Percentiles rank a stretch among this genome's conserved stretches.
Conservation (phyloP, 352 stramenopile genomes). For the Phytophthora ohioensis region DNA sequence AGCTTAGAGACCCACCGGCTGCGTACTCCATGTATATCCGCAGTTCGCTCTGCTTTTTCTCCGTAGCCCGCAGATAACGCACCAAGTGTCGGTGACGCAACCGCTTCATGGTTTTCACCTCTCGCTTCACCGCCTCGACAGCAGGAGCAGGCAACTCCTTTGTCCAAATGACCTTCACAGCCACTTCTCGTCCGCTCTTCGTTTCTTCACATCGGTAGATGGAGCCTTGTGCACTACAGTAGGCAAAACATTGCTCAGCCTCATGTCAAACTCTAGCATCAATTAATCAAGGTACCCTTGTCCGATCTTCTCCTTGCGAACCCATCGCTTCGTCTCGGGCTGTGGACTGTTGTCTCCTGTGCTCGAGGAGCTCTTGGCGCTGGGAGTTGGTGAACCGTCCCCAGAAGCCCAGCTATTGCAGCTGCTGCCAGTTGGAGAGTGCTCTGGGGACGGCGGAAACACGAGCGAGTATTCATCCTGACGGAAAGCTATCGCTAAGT, state of each 20-base stretch:
- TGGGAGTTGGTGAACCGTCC: conserved; percentile 30
- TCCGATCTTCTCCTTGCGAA: conserved; percentile 84
- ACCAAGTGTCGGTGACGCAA: conserved; percentile 68
- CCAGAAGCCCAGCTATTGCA: conserved; percentile 35
- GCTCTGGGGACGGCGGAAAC: conserved; percentile 37
- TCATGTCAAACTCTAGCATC: not conserved
- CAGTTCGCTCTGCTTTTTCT: conserved; percentile 65
- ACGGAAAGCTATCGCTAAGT: conserved; percentile 17
- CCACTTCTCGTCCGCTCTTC: conserved; percentile 58
- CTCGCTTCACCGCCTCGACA: conserved; percentile 66
- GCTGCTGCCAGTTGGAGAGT: conserved; percentile 42
- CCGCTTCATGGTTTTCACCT: conserved; percentile 76
- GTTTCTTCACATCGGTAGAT: conserved; percentile 79
- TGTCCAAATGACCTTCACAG: conserved; percentile 77
- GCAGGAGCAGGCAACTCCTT: conserved; percentile 58
- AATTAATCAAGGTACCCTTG: conserved; percentile 55
- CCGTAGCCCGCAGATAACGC: conserved; percentile 67
- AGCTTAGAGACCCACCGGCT: conserved; percentile 77
- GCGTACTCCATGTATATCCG: conserved; percentile 93
- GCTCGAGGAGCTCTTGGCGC: conserved; percentile 25
- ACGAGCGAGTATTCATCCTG: conserved; percentile 41
- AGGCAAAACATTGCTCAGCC: conserved; percentile 9
- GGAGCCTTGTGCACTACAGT: conserved; percentile 61
- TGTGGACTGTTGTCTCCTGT: conserved; percentile 1
- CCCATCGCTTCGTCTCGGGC: conserved; percentile 45